phyloP scores from a whole-genome alignment of 805 yeast species.

The Candida vartiovaarae region DNA sequence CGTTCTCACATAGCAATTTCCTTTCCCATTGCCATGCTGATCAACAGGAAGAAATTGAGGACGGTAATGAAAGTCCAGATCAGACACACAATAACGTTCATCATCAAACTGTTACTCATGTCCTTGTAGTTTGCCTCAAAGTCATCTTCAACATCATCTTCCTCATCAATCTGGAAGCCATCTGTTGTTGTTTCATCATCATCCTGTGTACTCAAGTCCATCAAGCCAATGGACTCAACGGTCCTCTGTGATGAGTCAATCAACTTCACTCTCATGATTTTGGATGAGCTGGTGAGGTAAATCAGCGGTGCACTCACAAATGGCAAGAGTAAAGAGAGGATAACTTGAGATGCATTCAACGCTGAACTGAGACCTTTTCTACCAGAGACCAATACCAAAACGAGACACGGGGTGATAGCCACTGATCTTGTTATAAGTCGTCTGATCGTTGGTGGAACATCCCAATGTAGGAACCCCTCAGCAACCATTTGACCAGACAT shows the following conservation, averaged over 20 bases:
- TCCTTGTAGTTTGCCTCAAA: conserved; percentile 24
- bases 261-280: conserved; percentile 55
- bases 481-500: conserved; percentile 91
- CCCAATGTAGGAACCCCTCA: conserved; percentile 83
- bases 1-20: conserved; percentile 27
- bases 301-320: conserved; percentile 85
- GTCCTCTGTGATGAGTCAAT: conserved; percentile 6
- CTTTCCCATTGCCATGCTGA: conserved; percentile 40
- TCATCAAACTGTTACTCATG: conserved; percentile 38
- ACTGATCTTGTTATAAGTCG: conserved; percentile 75
- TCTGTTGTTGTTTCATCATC: conserved; percentile 7
- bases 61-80: conserved; percentile 67
- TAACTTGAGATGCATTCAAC: conserved; percentile 81
- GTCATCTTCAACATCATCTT: conserved; percentile 5
- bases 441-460: conserved; percentile 72
- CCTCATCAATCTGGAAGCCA: conserved; percentile 5
- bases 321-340: conserved; percentile 71
- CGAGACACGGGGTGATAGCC: conserved; percentile 81
- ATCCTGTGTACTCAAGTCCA: conserved; percentile 5
- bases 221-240: conserved; percentile 13
- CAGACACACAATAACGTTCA: conserved; percentile 42
- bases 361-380: conserved; percentile 74
- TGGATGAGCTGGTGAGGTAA: conserved; percentile 65
- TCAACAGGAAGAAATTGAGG: conserved; percentile 58
- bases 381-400: conserved; percentile 69